Conservation (phyloP, 1,284 basidiomycete genomes). For the Apiotrichum brassicae region DNA sequence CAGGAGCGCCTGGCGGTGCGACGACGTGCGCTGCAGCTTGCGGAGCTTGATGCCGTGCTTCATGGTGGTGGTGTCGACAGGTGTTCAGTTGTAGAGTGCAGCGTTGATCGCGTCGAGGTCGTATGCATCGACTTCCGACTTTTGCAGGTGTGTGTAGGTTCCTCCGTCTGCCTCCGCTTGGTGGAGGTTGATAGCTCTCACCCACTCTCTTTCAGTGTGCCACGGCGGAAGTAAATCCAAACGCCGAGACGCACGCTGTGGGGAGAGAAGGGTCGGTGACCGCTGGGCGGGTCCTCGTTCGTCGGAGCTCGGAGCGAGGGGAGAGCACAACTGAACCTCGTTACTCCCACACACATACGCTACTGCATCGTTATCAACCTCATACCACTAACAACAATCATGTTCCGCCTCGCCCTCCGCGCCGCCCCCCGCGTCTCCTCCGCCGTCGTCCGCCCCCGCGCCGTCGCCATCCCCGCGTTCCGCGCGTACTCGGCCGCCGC, state of each 20-base stretch:
- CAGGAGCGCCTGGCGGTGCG: conserved; percentile 79
- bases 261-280: no score
- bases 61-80: no score
- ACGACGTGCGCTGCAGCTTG: conserved; percentile 78
- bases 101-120: no score
- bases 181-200: not conserved
- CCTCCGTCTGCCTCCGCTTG: not conserved
- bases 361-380: not conserved
- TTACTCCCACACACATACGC: not conserved
- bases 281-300: not conserved
- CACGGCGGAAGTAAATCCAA: not conserved
- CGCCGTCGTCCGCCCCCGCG: conserved; percentile 10
- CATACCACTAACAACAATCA: conserved; percentile 14
- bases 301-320: no score
- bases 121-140: conserved; percentile 3
- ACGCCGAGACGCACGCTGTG: not conserved
- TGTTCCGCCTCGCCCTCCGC: conserved; percentile 35
- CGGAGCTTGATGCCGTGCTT: conserved; percentile 86
- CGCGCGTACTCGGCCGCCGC: conserved; percentile 68
- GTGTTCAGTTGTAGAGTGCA: no score
- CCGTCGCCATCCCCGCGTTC: conserved; percentile 10
- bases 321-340: no score
- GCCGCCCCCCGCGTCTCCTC: conserved; percentile 15
- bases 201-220: no score
- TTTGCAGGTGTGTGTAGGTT: not conserved